Evolutionary conservation across 495 filamentous ascomycete genomes (phyloP).

Genomic region (Penicillium psychrofluorescens): DNA sequence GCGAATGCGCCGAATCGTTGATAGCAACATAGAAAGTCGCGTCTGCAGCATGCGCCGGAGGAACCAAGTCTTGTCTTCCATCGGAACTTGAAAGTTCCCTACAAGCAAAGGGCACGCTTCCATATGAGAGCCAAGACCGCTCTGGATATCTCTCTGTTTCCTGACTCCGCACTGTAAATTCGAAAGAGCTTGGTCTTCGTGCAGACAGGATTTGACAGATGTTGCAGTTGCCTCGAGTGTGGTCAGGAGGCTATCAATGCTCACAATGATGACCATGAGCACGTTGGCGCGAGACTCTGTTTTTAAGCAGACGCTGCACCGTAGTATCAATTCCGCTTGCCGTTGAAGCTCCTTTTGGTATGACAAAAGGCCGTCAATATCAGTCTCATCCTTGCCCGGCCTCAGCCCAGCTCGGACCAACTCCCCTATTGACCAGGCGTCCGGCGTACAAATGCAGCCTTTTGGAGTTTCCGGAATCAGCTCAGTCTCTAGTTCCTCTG

Average conservation of each 20-base stretch:
- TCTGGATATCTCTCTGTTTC: conserved; percentile 5
- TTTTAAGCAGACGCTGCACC: conserved; percentile 21
- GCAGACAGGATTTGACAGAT: neutral
- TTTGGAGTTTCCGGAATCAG: neutral
- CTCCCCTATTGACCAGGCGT: conserved; percentile 4
- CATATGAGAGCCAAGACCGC: conserved; percentile 16
- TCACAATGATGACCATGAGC: conserved; percentile 26
- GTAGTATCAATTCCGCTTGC: conserved; percentile 22
- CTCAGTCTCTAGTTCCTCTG: neutral
- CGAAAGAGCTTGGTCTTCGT: neutral
- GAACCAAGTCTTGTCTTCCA: conserved; percentile 27
- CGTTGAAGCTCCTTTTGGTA: conserved; percentile 23
- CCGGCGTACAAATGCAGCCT: conserved; percentile 4
- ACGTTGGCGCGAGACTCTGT: conserved; percentile 19
- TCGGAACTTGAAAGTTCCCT: conserved; percentile 21
- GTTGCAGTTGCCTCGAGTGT: conserved; percentile 18
- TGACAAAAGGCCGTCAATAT: conserved; percentile 23
- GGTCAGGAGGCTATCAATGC: conserved; percentile 27
- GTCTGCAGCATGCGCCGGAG: conserved; percentile 24
- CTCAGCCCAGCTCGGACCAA: conserved; percentile 3
- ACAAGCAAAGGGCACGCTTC: conserved; percentile 24
- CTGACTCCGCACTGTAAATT: too few species aligned
- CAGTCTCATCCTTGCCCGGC: conserved; percentile 3
- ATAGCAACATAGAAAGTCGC: conserved; percentile 18
- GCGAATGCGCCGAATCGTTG: conserved; percentile 20